Evolutionary conservation across 306 rosid genomes (phyloP).

Genomic region (Elaeagnus macrophylla): DNA sequence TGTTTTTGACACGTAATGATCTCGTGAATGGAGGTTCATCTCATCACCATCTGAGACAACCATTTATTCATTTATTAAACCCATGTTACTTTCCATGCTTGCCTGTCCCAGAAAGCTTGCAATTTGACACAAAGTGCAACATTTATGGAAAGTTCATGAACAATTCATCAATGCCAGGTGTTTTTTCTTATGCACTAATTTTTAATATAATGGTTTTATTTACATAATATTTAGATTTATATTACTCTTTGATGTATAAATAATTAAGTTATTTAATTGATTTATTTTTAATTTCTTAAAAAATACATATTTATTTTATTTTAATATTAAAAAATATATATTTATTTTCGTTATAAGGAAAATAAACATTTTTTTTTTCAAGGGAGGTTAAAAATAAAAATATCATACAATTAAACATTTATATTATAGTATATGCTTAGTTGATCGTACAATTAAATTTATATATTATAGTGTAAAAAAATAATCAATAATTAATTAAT

Average conservation of each 20-base stretch:
- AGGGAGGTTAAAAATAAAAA: too few species aligned
- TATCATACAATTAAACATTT: too few species aligned
- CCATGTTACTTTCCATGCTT: background rate
- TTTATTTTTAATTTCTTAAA: background rate
- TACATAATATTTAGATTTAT: background rate
- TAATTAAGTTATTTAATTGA: conserved; percentile 13
- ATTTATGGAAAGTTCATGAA: conserved; percentile 29
- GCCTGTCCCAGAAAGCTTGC: conserved; percentile 17
- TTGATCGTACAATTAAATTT: too few species aligned
- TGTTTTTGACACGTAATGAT: conserved; percentile 14
- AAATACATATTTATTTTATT: too few species aligned
- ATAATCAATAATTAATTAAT: too few species aligned
- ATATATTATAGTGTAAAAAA: too few species aligned
- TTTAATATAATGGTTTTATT: background rate
- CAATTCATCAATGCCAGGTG: conserved; percentile 21
- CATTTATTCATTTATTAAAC: conserved; percentile 5
- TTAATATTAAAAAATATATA: too few species aligned
- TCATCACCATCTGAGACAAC: conserved; percentile 7
- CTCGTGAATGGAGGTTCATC: conserved; percentile 24
- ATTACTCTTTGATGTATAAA: background rate
- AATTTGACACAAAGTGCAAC: conserved; percentile 2
- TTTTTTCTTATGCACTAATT: conserved; percentile 3
- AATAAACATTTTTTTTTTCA: too few species aligned
- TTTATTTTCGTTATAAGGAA: too few species aligned
- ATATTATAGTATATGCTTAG: too few species aligned